Conservation (phyloP, 2,329 filamentous ascomycete genomes). For the Stachybotrys chlorohalonatus region DNA sequence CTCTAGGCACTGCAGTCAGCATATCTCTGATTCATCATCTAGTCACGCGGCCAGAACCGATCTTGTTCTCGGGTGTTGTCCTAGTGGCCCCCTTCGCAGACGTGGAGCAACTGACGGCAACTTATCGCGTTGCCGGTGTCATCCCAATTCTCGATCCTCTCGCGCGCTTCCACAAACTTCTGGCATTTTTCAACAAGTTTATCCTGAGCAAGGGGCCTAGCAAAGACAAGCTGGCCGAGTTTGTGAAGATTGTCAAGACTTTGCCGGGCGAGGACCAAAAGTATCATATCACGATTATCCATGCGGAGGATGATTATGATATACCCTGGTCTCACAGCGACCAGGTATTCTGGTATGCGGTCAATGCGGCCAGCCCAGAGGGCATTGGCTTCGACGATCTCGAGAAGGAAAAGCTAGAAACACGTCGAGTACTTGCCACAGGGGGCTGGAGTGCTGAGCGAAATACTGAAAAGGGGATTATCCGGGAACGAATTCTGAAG, state of each 20-base stretch:
- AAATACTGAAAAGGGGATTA: no score
- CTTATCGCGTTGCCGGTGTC: conserved; percentile 46
- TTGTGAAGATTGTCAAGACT: conserved; percentile 28
- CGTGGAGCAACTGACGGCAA: conserved; percentile 41
- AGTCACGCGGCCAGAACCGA: conserved; percentile 20
- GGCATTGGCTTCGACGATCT: no score
- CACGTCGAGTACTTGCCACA: no score
- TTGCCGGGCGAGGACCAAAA: conserved; percentile 2
- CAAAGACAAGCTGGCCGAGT: conserved; percentile 36
- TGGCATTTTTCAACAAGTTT: conserved; percentile 35
- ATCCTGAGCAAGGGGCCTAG: conserved; percentile 42
- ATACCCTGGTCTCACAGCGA: conserved; percentile 38
- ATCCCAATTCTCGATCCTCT: conserved; percentile 43
- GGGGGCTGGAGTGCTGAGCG: no score
- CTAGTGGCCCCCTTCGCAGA: conserved; percentile 49
- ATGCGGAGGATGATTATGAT: conserved; percentile 42
- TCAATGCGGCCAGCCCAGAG: no score
- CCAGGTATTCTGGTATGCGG: no score
- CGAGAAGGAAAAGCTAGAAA: no score
- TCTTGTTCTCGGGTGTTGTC: conserved; percentile 43
- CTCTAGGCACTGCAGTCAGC: neutral
- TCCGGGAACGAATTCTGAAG: no score
- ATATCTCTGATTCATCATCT: conserved; percentile 20
- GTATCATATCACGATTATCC: conserved; percentile 39
- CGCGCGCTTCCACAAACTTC: conserved; percentile 12